Base-by-base conservation (phyloP, 768 basidiomycete genomes). In the Lactifluus volemus region DNA sequence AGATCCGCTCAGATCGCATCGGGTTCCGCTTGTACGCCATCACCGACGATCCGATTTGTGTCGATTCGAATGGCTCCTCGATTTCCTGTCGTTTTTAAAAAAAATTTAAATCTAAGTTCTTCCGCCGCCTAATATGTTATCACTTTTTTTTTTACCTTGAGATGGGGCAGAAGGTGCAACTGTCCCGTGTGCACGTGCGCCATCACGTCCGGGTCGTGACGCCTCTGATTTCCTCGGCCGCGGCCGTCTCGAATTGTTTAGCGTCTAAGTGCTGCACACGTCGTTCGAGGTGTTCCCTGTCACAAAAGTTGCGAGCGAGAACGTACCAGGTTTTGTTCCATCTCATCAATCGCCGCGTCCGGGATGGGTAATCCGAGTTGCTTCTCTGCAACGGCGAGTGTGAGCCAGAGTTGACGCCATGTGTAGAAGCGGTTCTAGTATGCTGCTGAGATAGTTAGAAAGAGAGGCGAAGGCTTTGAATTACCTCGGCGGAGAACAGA, bases 1-100 rank as follows among this genome's bases (percentile, higher is more conserved):
- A 99, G 49, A 97, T 89, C 44, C 97, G 88, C 75, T 99, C 97
- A 59, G 85, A 95, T 59, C 97, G 91, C 97, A 99, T 99, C 7
- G 97, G 97, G 74, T 99, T 98, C 57, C 96, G 84, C 77, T 98
- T 98, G 83, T 98, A 98, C 10, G 96, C 96, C 96, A 98, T 98
- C 1, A 93, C 94, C 0, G 89, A 92, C 10, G 89, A 90, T 7
- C 97, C 97, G 66, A 98, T 99, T 76, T 99, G 97, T n/a, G 96
- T 96, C 55, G 93, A 90, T 74, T 99, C 96, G 73, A 98, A 98
- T 0, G 97, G 97, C 71, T 99, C 97, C 75, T 99, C 97, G 49
- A 99, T 81, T 84, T 98, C 97, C 86, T 90, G 60, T 42, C 2
- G 30, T 21, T n/a, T 9, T 9, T 5, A n/a, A n/a, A n/a, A n/a